Evolutionary conservation across 75 land plant genomes (phyloP).

Genomic region (Selaginella tamariscina): DNA sequence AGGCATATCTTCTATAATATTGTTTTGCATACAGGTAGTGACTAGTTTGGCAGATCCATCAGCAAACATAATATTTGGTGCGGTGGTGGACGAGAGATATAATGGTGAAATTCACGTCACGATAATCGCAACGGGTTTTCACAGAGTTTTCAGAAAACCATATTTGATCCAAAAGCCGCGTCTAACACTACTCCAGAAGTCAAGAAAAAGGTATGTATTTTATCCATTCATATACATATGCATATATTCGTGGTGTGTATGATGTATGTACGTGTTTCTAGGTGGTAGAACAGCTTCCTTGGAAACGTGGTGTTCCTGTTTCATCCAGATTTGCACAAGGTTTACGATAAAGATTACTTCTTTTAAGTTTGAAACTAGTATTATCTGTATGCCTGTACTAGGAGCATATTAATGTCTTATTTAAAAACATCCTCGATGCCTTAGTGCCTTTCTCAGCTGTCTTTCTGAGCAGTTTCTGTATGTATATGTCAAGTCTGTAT

Average conservation of each 20-base stretch:
- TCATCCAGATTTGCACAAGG: conserved; percentile 20
- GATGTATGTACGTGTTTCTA: too few relatives aligned
- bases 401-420: too few relatives aligned
- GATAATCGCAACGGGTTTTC: conserved; percentile 92
- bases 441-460: too few relatives aligned
- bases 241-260: too few relatives aligned
- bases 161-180: conserved; percentile 65
- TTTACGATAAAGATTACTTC: conserved; percentile 15
- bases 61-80: conserved; percentile 94
- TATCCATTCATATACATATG: too few relatives aligned
- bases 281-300: conserved; percentile 19
- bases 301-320: conserved; percentile 22
- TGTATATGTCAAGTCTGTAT: too few relatives aligned
- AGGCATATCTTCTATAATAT: too few relatives aligned
- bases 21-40: conserved; percentile 46
- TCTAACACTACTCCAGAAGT: conserved; percentile 18
- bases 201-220: too few relatives aligned
- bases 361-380: too few relatives aligned
- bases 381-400: too few relatives aligned
- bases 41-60: conserved; percentile 92
- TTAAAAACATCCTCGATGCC: too few relatives aligned
- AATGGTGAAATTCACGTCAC: conserved; percentile 88
- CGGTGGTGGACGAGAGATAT: conserved; percentile 87
- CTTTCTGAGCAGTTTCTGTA: too few relatives aligned
- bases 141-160: conserved; percentile 68